Evolutionary conservation across 2,329 filamentous ascomycete genomes (phyloP).

Genomic region (Davidsoniella neocaledoniae): DNA sequence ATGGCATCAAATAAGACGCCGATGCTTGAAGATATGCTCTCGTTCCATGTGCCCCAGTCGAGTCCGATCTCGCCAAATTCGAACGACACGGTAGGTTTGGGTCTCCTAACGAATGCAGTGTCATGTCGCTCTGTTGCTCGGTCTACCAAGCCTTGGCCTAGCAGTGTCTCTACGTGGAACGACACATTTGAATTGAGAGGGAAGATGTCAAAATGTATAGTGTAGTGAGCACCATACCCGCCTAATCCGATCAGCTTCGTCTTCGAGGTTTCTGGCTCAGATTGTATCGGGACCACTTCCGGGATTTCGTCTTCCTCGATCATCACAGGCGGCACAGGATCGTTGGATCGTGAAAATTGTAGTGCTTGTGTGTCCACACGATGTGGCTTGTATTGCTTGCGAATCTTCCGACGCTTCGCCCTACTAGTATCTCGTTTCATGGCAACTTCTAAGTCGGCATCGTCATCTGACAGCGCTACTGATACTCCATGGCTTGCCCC

Average conservation of each 20-base stretch:
- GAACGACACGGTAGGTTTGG: slow-evolving; percentile 24
- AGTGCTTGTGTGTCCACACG: slow-evolving; percentile 33
- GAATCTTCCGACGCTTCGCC: slow-evolving; percentile 17
- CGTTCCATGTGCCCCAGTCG: slow-evolving; percentile 40
- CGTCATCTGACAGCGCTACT: background rate
- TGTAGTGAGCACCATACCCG: slow-evolving; percentile 44
- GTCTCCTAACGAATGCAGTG: slow-evolving; percentile 17
- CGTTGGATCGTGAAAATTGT: slow-evolving; percentile 35
- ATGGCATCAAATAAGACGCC: slow-evolving; percentile 45
- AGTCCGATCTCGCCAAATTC: slow-evolving; percentile 32
- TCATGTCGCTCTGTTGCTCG: slow-evolving; percentile 21
- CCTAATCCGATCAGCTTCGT: slow-evolving; percentile 34
- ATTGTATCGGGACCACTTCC: background rate
- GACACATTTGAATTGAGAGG: slow-evolving; percentile 38
- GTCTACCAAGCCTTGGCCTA: slow-evolving; percentile 36
- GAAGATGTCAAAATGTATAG: slow-evolving; percentile 45
- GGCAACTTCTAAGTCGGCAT: background rate
- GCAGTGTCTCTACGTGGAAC: slow-evolving; percentile 42
- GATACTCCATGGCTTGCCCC: background rate
- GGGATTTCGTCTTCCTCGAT: slow-evolving; percentile 3
- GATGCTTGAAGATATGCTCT: slow-evolving; percentile 41
- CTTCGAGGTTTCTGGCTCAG: slow-evolving; percentile 10
- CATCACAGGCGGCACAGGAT: slow-evolving; percentile 25
- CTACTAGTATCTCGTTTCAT: slow-evolving; percentile 8
- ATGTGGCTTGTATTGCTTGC: slow-evolving; percentile 28